Evolutionary conservation across 352 stramenopile species (phyloP).

Genomic region (Globisporangium paroecandrum): DNA sequence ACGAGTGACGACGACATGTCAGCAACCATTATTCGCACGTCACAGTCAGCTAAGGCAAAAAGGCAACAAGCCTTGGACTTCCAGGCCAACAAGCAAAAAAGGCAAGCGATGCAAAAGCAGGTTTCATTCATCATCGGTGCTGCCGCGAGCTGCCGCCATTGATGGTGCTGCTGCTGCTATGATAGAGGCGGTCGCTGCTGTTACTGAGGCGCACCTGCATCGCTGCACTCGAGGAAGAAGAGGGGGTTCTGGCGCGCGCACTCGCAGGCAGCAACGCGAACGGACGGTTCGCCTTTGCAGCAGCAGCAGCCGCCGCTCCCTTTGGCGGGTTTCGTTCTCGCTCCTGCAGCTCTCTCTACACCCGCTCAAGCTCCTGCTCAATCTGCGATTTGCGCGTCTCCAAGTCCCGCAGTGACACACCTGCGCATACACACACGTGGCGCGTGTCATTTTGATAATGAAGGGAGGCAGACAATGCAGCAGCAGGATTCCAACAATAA

Average conservation of each 20-base stretch:
- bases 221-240: not conserved
- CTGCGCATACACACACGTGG: constrained; percentile 13
- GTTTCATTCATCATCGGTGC: constrained; percentile 8
- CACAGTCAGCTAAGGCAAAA: not conserved
- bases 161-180: not conserved
- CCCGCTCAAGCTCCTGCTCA: constrained; percentile 19
- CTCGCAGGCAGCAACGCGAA: constrained; percentile 17
- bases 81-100: not conserved
- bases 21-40: constrained; percentile 4
- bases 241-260: constrained; percentile 1
- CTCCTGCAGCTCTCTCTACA: constrained; percentile 18
- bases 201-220: not conserved
- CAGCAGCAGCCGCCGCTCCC: not conserved
- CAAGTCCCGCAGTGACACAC: constrained; percentile 45
- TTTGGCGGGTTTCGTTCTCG: constrained; percentile 7
- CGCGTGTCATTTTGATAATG: not conserved
- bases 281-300: constrained; percentile 1
- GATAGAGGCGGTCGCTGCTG: not conserved
- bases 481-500: not conserved
- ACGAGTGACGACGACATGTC: constrained; percentile 2
- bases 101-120: not conserved
- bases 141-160: not conserved
- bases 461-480: not conserved
- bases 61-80: not conserved
- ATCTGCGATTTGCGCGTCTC: constrained; percentile 62